These are phyloP conservation scores for Phytophthora palmivora DNA, from an alignment of 352 stramenopile species.

Conservation along the genomic window DNA sequence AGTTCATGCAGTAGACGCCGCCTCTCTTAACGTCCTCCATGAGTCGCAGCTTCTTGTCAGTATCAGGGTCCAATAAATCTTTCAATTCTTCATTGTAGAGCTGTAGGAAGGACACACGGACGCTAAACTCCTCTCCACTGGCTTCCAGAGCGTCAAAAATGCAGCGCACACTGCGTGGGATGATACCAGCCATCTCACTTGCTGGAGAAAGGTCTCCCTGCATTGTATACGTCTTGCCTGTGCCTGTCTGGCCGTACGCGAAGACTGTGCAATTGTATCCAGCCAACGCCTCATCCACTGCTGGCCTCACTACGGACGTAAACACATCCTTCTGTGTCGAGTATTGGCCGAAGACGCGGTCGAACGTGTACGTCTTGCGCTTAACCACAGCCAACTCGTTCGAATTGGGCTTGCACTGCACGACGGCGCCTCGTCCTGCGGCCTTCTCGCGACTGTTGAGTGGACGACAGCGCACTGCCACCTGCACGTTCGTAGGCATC, in stretches of 20 bases:
- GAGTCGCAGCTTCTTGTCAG: slow-evolving; percentile 87
- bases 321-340: slow-evolving; percentile 98
- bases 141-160: slow-evolving; percentile 96
- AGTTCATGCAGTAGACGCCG: slow-evolving; percentile 90
- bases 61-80: slow-evolving; percentile 88
- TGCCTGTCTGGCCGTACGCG: slow-evolving; percentile 97
- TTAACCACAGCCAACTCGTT: slow-evolving; percentile 89
- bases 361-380: slow-evolving; percentile 92
- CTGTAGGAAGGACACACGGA: slow-evolving; percentile 97
- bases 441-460: slow-evolving; percentile 91
- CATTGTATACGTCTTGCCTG: slow-evolving; percentile 99
- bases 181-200: slow-evolving; percentile 93
- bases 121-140: slow-evolving; percentile 91
- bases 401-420: slow-evolving; percentile 88
- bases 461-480: slow-evolving; percentile 91
- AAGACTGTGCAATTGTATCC: slow-evolving; percentile 98
- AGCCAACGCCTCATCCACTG: slow-evolving; percentile 95
- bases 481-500: slow-evolving; percentile 81
- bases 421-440: slow-evolving; percentile 71
- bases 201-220: slow-evolving; percentile 92
- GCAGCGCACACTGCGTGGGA: slow-evolving; percentile 92
- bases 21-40: slow-evolving; percentile 91
- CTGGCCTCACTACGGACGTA: slow-evolving; percentile 89
- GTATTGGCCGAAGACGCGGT: slow-evolving; percentile 95
- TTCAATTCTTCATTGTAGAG: slow-evolving; percentile 99